Evolutionary conservation across 257 asterid genomes (phyloP).

Genomic region (Avicennia marina): DNA sequence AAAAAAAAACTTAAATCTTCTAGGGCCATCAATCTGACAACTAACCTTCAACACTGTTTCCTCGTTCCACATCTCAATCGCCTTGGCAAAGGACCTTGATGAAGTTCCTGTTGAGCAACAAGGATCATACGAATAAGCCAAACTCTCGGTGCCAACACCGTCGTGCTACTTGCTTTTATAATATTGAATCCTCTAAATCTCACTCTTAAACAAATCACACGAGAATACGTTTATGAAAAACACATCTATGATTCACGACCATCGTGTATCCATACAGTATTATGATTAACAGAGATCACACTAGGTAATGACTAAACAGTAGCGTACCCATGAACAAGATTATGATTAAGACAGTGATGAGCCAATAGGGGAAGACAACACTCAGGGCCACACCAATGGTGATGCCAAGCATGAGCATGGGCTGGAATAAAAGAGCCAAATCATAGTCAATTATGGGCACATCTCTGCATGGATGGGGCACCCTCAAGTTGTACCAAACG

Average conservation of each 20-base stretch:
- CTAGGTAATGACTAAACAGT: background rate
- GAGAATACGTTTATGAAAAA: no score
- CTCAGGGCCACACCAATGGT: constrained; percentile 89
- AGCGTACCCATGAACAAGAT: constrained; percentile 77
- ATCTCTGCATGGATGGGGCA: constrained; percentile 95
- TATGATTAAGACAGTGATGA: constrained; percentile 85
- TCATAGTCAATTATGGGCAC: constrained; percentile 89
- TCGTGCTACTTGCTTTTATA: no score
- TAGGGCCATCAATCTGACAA: background rate
- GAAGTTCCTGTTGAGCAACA: constrained; percentile 68
- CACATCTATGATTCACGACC: background rate
- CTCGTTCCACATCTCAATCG: constrained; percentile 96
- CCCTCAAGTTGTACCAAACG: constrained; percentile 94
- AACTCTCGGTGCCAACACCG: no score
- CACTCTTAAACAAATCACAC: no score
- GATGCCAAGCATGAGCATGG: constrained; percentile 98
- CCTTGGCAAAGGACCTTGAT: constrained; percentile 78
- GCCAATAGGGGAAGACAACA: constrained; percentile 97
- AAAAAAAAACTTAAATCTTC: no score
- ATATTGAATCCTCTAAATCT: no score
- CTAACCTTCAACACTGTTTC: constrained; percentile 70
- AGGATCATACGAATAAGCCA: constrained; percentile 8
- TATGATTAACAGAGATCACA: background rate
- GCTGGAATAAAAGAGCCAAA: constrained; percentile 90
- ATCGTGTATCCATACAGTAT: background rate